Evolutionary conservation across 1,139 yeast species (phyloP).

Genomic region (Meyerozyma athensensis): DNA sequence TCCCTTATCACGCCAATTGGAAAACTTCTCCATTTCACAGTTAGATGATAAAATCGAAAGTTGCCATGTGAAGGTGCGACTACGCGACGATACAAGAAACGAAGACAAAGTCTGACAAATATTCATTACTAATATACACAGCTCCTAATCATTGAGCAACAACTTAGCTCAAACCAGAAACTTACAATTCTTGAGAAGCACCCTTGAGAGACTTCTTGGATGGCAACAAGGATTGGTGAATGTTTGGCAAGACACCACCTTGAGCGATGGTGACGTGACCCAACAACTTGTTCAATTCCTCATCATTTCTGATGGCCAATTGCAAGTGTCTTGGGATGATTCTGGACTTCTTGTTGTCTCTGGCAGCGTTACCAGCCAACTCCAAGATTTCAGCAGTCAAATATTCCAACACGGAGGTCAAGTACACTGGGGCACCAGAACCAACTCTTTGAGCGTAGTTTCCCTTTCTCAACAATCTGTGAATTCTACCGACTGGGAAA

Average conservation of each 20-base stretch:
- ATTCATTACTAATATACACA: constrained; percentile 6
- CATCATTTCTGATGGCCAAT: constrained; percentile 53
- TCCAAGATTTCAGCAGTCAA: constrained; percentile 53
- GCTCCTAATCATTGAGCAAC: constrained; percentile 2
- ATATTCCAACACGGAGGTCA: constrained; percentile 49
- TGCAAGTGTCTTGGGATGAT: constrained; percentile 51
- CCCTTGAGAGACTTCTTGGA: constrained; percentile 76
- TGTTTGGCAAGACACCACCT: constrained; percentile 98
- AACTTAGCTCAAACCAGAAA: constrained; percentile 1
- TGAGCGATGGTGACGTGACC: constrained; percentile 95
- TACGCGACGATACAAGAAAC: too few species aligned
- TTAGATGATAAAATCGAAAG: not conserved
- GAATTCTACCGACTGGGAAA: constrained; percentile 55
- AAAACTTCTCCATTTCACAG: constrained; percentile 63
- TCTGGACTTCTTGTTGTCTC: constrained; percentile 57
- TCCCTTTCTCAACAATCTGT: constrained; percentile 52
- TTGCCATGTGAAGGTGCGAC: not conserved
- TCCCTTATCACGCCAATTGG: constrained; percentile 71
- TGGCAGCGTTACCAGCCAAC: constrained; percentile 55
- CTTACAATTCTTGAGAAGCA: constrained; percentile 84
- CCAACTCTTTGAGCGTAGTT: constrained; percentile 55
- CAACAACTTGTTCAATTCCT: constrained; percentile 52
- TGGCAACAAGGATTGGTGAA: constrained; percentile 93
- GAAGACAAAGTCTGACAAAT: constrained; percentile 1
- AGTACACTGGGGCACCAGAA: constrained; percentile 53